Percentiles rank a stretch among this genome's conserved stretches.
phyloP scores from a whole-genome alignment of 2,329 filamentous ascomycete species.

The Arthrinium puccinioides region DNA sequence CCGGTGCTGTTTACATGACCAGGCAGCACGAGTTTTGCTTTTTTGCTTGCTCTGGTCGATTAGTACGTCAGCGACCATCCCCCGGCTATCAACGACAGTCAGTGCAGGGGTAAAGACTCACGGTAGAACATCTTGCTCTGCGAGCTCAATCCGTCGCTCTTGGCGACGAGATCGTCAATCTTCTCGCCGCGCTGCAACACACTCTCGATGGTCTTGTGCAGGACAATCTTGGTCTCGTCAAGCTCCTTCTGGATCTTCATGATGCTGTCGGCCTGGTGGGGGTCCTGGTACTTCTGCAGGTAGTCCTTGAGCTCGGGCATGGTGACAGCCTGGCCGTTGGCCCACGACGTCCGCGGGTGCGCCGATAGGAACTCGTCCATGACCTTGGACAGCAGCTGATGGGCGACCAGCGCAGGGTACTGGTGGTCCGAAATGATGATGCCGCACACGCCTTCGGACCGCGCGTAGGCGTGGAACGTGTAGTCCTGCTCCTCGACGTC shows the following conservation, averaged over 20 bases:
- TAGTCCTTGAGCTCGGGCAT: conserved; percentile 78
- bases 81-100: no score
- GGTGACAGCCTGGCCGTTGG: conserved; percentile 44
- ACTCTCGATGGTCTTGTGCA: conserved; percentile 94
- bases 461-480: conserved; percentile 72
- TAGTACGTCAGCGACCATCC: conserved; percentile 10
- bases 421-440: conserved; percentile 72
- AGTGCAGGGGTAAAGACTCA: conserved; percentile 29
- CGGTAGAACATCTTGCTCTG: conserved; percentile 99
- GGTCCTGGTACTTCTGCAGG: conserved; percentile 69
- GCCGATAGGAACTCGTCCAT: conserved; percentile 79
- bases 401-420: conserved; percentile 72
- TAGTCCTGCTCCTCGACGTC: conserved; percentile 79
- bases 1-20: conserved; percentile 60
- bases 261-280: conserved; percentile 82
- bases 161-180: conserved; percentile 87
- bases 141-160: conserved; percentile 82
- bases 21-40: conserved; percentile 74
- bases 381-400: conserved; percentile 80
- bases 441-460: conserved; percentile 66
- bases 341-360: conserved; percentile 65
- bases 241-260: conserved; percentile 94
- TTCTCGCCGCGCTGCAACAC: conserved; percentile 89
- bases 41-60: conserved; percentile 55
- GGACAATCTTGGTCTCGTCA: conserved; percentile 93